Base-by-base conservation (phyloP, 345 rosid genomes). In the Cardiospermum halicacabum region DNA sequence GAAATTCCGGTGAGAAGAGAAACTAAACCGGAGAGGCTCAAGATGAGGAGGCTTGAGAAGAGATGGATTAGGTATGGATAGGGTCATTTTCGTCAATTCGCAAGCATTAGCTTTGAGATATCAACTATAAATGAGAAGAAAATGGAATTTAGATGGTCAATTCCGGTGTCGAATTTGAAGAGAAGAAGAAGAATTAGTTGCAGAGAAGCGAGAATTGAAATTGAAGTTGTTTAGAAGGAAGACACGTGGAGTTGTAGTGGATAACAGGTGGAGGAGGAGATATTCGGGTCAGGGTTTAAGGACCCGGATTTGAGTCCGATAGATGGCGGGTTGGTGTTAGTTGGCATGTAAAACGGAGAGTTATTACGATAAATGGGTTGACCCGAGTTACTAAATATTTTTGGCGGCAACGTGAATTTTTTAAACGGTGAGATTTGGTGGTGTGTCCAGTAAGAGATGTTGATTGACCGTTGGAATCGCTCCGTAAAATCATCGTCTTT, bases 161-260 rank as follows among this genome's bases (percentile, higher is more conserved):
- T 19, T 39, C 19, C 10, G 31, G 10, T 34, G 5, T 9, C 55
- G 26, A 22, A 26, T 11, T 22, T 51, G 55, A 54, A 45, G 19
- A 54, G 58, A 30, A 51, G 67, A 61, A 54, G 58, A 30, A 51
- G 67, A 61, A 36, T 32, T 66, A 53, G 61, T 69, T 68, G 65
- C 74, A 64, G 75, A 48, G 50, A 31, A 70, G 18, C 21, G 72
- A 31, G 54, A 62, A 6, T 27, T 11, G 67, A 25, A 12, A 50
- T 64, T 12, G 24, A 27, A 25, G 25, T 12, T 62, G 57, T 10
- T 50, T 64, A 18, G 67, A 45, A 6, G 51, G 65, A 65, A 47
- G 78, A 61, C 89, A 78, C 86, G 89, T 82, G 83, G 81, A 74
- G 60, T 37, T 72, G 72, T 6, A 69, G 77, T 66, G 86, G 89